These are phyloP conservation scores for Carpinus fangiana DNA, from an alignment of 306 rosid species.

Conservation along the genomic window DNA sequence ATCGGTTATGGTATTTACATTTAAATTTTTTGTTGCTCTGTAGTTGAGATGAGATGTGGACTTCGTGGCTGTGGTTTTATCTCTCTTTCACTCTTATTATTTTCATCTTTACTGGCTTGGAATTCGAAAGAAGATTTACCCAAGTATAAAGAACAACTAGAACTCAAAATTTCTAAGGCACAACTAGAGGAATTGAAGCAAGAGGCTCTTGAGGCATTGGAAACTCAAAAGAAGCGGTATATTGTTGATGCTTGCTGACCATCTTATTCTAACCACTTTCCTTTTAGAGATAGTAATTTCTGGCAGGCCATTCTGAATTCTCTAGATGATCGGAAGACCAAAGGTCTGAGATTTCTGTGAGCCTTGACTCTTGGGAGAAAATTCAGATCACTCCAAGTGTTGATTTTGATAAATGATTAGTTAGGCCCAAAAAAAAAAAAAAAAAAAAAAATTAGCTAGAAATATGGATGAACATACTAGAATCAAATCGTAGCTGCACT, in stretches of 20 bases:
- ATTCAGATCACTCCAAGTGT: slow-evolving; percentile 8
- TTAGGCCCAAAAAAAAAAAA: not conserved
- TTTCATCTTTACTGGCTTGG: slow-evolving; percentile 56
- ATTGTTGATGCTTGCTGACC: not conserved
- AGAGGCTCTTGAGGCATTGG: slow-evolving; percentile 88
- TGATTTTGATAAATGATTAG: not conserved
- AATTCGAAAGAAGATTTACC: slow-evolving; percentile 69
- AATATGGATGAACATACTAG: not conserved
- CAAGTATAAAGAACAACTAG: slow-evolving; percentile 77
- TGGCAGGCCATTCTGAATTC: not conserved
- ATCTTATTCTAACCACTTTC: not conserved
- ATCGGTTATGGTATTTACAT: not conserved
- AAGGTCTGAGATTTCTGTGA: not conserved
- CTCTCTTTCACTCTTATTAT: too few species aligned
- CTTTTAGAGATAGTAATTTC: not conserved
- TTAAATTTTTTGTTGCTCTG: not conserved
- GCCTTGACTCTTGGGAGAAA: not conserved
- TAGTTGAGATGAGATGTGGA: not conserved
- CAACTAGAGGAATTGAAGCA: slow-evolving; percentile 81
- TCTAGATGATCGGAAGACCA: not conserved
- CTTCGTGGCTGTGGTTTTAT: not conserved
- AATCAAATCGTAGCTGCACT: not conserved
- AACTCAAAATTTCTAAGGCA: slow-evolving; percentile 76
- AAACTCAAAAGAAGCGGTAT: slow-evolving; percentile 89
- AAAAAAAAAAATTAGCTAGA: not conserved